Percentiles rank a stretch among this genome's conserved stretches.
phyloP scores from a whole-genome alignment of 2,329 filamentous ascomycete genomes.

The Sarocladium strictum region DNA sequence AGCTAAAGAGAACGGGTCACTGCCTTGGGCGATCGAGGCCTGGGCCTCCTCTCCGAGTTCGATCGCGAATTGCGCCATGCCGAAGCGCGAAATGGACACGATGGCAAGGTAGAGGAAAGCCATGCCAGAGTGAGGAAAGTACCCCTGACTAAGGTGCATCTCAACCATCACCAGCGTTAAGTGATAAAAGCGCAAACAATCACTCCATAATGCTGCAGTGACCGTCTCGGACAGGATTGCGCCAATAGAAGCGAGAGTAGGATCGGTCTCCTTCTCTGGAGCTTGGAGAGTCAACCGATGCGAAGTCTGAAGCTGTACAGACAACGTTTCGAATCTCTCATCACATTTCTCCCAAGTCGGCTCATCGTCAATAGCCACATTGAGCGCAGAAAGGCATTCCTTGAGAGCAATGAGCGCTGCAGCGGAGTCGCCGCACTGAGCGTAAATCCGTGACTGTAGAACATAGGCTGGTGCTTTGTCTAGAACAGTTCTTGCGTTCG shows the following conservation, averaged over 20 bases:
- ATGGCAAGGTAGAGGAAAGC: conserved; percentile 63
- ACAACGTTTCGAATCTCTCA: conserved; percentile 59
- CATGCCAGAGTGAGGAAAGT: conserved; percentile 64
- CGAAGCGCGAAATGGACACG: conserved; percentile 63
- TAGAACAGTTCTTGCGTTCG: conserved; percentile 61
- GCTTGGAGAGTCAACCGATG: conserved; percentile 42
- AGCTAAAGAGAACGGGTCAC: conserved; percentile 60
- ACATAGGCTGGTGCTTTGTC: conserved; percentile 84
- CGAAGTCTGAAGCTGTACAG: conserved; percentile 52
- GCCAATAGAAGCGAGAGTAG: conserved; percentile 56
- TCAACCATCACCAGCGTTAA: conserved; percentile 61
- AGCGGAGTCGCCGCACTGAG: conserved; percentile 65
- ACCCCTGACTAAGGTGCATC: conserved; percentile 56
- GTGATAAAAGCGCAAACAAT: conserved; percentile 67
- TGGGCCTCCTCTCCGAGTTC: conserved; percentile 59
- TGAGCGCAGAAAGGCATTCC: conserved; percentile 64
- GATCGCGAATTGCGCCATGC: conserved; percentile 61
- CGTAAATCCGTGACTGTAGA: conserved; percentile 71
- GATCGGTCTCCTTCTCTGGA: conserved; percentile 38
- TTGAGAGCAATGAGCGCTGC: conserved; percentile 65
- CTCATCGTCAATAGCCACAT: conserved; percentile 57
- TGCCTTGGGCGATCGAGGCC: conserved; percentile 56
- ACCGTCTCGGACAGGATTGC: conserved; percentile 66
- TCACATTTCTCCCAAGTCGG: conserved; percentile 76
- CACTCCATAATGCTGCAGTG: conserved; percentile 67